Conservation (phyloP, 2,329 filamentous ascomycete genomes). For the Diaporthe ampelina region DNA sequence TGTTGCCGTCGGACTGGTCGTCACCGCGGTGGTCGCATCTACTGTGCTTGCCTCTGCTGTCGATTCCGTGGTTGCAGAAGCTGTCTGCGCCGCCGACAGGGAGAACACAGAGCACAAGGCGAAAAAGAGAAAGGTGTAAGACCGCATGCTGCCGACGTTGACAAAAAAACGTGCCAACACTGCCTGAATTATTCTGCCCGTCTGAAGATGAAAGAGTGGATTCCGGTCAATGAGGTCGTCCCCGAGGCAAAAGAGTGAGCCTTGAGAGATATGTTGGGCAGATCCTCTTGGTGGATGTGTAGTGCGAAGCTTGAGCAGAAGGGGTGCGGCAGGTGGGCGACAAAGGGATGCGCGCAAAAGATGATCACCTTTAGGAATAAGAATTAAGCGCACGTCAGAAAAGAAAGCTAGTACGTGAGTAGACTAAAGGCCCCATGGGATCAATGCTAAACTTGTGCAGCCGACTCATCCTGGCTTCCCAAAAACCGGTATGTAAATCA, state of each 20-base stretch:
- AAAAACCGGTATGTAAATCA: slow-evolving; percentile 17
- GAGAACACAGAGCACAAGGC: slow-evolving; percentile 50
- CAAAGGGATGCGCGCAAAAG: not conserved
- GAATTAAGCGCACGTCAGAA: slow-evolving; percentile 8
- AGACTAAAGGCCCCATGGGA: not conserved
- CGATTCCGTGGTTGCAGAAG: slow-evolving; percentile 46
- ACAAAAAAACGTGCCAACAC: not conserved
- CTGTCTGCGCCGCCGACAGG: slow-evolving; percentile 51
- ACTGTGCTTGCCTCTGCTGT: slow-evolving; percentile 42
- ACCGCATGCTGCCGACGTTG: slow-evolving; percentile 42
- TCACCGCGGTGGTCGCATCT: slow-evolving; percentile 39
- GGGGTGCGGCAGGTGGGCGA: not conserved
- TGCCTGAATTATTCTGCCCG: not conserved
- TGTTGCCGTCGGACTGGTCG: slow-evolving; percentile 30
- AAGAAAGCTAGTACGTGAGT: not conserved
- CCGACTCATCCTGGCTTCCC: not conserved
- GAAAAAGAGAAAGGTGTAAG: slow-evolving; percentile 45
- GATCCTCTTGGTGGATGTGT: not conserved
- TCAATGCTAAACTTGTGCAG: slow-evolving; percentile 12
- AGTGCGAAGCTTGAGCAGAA: not conserved
- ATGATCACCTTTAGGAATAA: not conserved
- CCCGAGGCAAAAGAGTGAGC: slow-evolving; percentile 18
- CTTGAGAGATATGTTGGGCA: slow-evolving; percentile 6
- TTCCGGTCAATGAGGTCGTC: not conserved
- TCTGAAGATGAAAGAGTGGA: not conserved